Evolutionary conservation across 116 monocot genomes (phyloP), one percentile per base, ranked within the genome.

Genomic region (Posidonia oceanica): DNA sequence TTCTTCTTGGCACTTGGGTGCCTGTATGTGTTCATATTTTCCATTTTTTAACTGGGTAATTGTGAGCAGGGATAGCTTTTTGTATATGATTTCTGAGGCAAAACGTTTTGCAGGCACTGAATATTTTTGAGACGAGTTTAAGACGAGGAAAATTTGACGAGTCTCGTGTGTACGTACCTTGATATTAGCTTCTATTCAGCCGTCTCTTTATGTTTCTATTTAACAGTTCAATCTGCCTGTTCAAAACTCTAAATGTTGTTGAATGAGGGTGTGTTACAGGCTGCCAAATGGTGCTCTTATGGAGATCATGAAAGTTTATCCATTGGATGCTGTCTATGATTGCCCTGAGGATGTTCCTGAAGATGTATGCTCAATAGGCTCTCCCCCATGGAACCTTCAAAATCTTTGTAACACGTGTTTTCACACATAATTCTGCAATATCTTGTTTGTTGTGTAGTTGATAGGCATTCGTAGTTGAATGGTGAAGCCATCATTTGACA

Each of bases 1-100:
- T 99, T 83, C 90, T 93, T 72, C 86, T 99, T 78, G 98, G 93
- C 44, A 99, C 98, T 65, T 99, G 98, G 98, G 93, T 99, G 17
- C 98, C 98, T 75, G 98, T 98, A 96, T 64, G 89, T 89, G 8
- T 62, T 54, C n/a, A 54, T 8, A 4, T 8, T 52, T 36, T 23
- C 15, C 3, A 14, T 54, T 44, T 66, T 42, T 40, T 17, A 18
- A 20, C 16, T 20, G 40, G 61, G 36, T 61, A 29, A 21, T 4
- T 13, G 22, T 36, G 4, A 40, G 41, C 14, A 39, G 39, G 29
- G 51, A 52, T 48, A 42, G 1, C 54, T 66, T 20, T 74, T 55
- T 4, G 1, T 39, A 10, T 59, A 14, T 67, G 8, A 57, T 44
- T 58, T 5, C n/a, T 75, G 59, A 52, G 11, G 48, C 52, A 37